Evolutionary conservation across 2,329 filamentous ascomycete species (phyloP).

Genomic region (Colletotrichum sp.): DNA sequence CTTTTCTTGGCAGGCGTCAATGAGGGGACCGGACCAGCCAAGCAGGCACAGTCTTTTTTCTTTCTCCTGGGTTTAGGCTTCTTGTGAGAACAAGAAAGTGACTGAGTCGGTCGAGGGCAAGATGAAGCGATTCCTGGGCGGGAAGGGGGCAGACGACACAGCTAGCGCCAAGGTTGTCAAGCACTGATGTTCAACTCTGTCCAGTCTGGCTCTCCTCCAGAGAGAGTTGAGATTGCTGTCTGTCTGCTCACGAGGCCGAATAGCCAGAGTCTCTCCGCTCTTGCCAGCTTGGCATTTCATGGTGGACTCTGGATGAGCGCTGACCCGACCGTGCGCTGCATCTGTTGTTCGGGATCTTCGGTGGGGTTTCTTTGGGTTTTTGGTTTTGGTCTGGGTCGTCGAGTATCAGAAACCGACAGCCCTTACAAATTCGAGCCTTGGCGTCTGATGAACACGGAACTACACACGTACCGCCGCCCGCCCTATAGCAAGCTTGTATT

Average conservation of each 20-base stretch:
- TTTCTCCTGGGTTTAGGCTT: background rate
- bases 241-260: background rate
- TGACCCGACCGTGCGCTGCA: slow-evolving; percentile 9
- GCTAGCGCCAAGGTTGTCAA: background rate
- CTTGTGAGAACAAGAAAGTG: background rate
- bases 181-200: background rate
- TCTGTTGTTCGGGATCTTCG: background rate
- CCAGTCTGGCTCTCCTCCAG: background rate
- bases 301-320: background rate
- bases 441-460: background rate
- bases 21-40: background rate
- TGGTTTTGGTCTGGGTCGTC: background rate
- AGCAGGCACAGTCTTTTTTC: background rate
- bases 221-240: background rate
- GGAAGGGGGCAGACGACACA: background rate
- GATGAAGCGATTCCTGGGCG: background rate
- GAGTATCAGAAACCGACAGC: background rate
- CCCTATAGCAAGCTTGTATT: background rate
- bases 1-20: slow-evolving; percentile 3
- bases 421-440: slow-evolving; percentile 13
- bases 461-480: background rate
- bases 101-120: background rate
- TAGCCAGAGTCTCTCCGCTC: background rate
- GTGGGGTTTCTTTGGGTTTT: background rate
- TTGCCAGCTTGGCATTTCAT: background rate